Conservation (phyloP, 768 basidiomycete genomes). For the Vararia minispora region DNA sequence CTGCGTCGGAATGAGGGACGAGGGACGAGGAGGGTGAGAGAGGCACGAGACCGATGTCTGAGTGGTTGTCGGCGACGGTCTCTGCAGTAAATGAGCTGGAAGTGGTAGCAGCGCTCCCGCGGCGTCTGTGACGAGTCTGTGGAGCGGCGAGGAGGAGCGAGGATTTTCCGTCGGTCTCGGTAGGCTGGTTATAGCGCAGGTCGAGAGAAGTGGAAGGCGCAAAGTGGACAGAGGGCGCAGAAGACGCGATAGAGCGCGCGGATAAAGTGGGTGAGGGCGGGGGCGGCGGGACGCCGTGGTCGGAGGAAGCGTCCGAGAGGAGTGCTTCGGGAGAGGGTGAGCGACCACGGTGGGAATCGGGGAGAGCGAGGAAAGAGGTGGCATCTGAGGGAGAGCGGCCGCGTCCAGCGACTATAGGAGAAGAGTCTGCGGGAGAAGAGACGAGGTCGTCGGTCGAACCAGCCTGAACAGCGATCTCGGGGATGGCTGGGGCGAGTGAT, state of each 20-base stretch:
- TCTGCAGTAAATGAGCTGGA: conserved; percentile 31
- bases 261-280: conserved; percentile 78
- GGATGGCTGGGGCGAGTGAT: no score
- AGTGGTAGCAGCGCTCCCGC: conserved; percentile 43
- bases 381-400: conserved; percentile 5
- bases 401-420: background rate
- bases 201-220: conserved; percentile 38
- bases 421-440: background rate
- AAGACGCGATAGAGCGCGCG: no score
- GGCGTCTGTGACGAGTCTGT: conserved; percentile 26
- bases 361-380: conserved; percentile 6
- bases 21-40: conserved; percentile 21
- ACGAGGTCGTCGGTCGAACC: conserved; percentile 7
- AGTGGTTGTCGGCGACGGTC: conserved; percentile 14
- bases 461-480: conserved; percentile 13
- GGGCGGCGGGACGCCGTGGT: conserved; percentile 28
- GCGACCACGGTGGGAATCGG: conserved; percentile 7
- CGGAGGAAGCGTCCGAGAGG: conserved; percentile 24
- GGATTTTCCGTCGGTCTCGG: conserved; percentile 38
- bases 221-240: conserved; percentile 51
- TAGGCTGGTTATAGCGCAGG: conserved; percentile 60
- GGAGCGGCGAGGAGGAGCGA: conserved; percentile 41
- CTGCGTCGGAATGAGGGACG: conserved; percentile 23
- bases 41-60: conserved; percentile 11
- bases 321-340: conserved; percentile 23